These are phyloP conservation scores for Lentinula novae-zelandiae DNA, from an alignment of 1,284 basidiomycete species.

Conservation along the genomic window DNA sequence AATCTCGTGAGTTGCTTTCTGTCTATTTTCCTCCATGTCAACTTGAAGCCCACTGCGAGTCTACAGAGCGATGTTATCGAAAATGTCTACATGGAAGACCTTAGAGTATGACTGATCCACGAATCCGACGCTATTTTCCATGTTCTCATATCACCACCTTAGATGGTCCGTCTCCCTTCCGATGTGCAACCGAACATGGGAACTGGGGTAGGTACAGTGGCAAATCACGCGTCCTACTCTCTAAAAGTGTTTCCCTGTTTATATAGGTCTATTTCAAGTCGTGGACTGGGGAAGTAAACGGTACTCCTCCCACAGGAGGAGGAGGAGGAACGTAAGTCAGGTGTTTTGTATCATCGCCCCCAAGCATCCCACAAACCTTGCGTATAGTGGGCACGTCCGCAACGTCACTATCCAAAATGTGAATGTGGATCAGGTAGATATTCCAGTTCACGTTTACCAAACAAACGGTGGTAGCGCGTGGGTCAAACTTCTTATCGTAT, in stretches of 20 bases:
- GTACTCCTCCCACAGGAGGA: constrained; percentile 58
- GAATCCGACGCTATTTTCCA: not conserved
- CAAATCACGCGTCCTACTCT: constrained; percentile 14
- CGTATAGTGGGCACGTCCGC: constrained; percentile 38
- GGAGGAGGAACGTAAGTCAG: constrained; percentile 42
- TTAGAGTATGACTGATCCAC: constrained; percentile 30
- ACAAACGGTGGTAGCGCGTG: constrained; percentile 50
- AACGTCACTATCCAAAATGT: constrained; percentile 49
- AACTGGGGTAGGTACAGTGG: constrained; percentile 35
- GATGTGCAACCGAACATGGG: constrained; percentile 53
- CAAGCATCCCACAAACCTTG: not conserved
- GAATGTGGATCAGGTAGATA: constrained; percentile 40
- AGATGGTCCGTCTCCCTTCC: constrained; percentile 45
- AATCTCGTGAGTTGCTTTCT: constrained; percentile 37
- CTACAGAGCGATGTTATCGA: constrained; percentile 51
- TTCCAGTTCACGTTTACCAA: constrained; percentile 48
- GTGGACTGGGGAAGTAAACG: constrained; percentile 54
- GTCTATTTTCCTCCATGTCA: not conserved
- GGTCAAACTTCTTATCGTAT: constrained; percentile 15
- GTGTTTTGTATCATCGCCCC: not conserved
- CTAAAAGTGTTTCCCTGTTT: not conserved
- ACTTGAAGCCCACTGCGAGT: not conserved
- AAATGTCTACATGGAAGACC: constrained; percentile 49
- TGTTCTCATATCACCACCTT: not conserved
- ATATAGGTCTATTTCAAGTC: constrained; percentile 60